Base-by-base conservation (phyloP, 2,329 filamentous ascomycete species). In the Bipolaris victoriae region DNA sequence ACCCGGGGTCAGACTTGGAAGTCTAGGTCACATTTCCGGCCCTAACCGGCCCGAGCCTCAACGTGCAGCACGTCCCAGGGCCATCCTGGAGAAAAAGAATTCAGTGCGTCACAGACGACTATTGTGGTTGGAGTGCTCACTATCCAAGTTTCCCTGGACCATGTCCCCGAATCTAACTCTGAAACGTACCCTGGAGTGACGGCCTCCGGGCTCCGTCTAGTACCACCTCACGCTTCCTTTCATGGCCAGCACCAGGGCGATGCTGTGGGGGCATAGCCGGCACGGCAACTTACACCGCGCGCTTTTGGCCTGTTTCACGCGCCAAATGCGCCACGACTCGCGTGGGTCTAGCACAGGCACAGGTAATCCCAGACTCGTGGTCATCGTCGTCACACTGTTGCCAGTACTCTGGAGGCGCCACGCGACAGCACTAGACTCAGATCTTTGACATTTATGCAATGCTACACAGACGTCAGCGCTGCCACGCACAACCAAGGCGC, bases 21-120 rank as follows among this genome's bases (percentile, higher is more conserved):
- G 54, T 49, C 55, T 53, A 60, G 51, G 54, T 63, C 51, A 55
- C 62, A 60, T 62, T 65, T 59, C 64, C 68, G 68, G 65, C 58
- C 70, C 68, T 67, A 66, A 58, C 66, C 69, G 69, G 68, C 60
- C 70, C 70, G 66, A 66, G 47, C 64, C 67, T 66, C 65, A 65
- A 60, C 60, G 62, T 62, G 55, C 66, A 62, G 64, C 62, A 66
- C 58, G 52, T 57, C 61, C 60, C 55, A 55, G 65, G 62, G 55
- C 46, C 40, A 61, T 52, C 50, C 57, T 52, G 51, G 57, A 56
- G 51, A 36, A 31, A 46, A 46, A 44, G 31, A 47, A 50, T 49
- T 44, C 22, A 45, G 26, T 43, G 36, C 48, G 52, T 47, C 41
- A 57, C 48, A 47, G 37, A 50, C 55, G 47, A 62, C 52, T 41